phyloP scores from a whole-genome alignment of 2,329 filamentous ascomycete genomes.

The Incumbomyces delicatus region DNA sequence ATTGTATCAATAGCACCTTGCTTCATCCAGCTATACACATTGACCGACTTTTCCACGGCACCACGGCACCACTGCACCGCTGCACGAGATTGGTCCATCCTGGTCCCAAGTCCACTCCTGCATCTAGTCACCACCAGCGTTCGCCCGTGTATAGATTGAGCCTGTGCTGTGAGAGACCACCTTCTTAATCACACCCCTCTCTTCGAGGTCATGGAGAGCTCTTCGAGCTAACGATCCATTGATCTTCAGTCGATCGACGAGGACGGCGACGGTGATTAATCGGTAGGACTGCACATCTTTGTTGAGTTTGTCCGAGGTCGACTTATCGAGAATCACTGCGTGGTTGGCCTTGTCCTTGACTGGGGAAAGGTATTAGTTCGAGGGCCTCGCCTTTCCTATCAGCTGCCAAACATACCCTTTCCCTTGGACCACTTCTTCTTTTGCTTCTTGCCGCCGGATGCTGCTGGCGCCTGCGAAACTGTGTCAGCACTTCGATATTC shows the following conservation, averaged over 20 bases:
- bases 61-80: too few species aligned
- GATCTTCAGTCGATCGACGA: slow-evolving; percentile 99
- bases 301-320: slow-evolving; percentile 94
- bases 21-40: background rate
- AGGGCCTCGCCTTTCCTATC: background rate
- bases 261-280: slow-evolving; percentile 94
- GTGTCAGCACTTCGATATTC: slow-evolving; percentile 1
- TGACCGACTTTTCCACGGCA: background rate
- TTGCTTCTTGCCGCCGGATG: slow-evolving; percentile 42
- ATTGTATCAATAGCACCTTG: slow-evolving; percentile 1
- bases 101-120: background rate
- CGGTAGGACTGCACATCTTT: slow-evolving; percentile 99
- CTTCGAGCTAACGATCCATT: slow-evolving; percentile 92
- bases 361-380: slow-evolving; percentile 33
- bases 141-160: slow-evolving; percentile 72
- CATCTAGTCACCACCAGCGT: slow-evolving; percentile 20
- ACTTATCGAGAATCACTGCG: slow-evolving; percentile 96
- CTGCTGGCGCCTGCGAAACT: slow-evolving; percentile 34
- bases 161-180: slow-evolving; percentile 93
- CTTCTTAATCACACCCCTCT: slow-evolving; percentile 69
- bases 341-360: slow-evolving; percentile 99
- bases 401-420: slow-evolving; percentile 36
- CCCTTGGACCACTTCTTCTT: slow-evolving; percentile 51
- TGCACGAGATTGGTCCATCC: background rate
- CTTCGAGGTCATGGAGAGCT: slow-evolving; percentile 22